Evolutionary conservation across 2,329 filamentous ascomycete species (phyloP).

Genomic region (Trichothecium roseum): DNA sequence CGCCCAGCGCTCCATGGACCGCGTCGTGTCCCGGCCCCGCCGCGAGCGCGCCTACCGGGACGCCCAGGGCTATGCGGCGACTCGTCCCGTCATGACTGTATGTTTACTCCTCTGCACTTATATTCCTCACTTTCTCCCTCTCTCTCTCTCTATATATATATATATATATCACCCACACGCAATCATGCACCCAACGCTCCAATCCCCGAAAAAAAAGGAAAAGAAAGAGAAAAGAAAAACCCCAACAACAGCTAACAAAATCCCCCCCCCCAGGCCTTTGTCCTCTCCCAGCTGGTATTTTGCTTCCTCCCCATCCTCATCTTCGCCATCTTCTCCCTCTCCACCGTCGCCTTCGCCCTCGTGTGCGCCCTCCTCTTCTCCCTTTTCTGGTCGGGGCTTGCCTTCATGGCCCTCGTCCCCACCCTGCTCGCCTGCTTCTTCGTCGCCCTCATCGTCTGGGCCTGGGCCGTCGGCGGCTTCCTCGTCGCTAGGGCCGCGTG

Average conservation of each 20-base stretch:
- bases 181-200: background rate
- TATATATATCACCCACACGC: background rate
- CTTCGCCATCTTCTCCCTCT: constrained; percentile 56
- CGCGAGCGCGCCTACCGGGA: constrained; percentile 46
- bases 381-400: constrained; percentile 57
- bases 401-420: constrained; percentile 57
- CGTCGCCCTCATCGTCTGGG: constrained; percentile 54
- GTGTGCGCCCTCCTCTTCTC: constrained; percentile 53
- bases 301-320: constrained; percentile 57
- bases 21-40: constrained; percentile 47
- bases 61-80: constrained; percentile 43
- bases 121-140: background rate
- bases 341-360: constrained; percentile 51
- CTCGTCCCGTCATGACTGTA: constrained; percentile 62
- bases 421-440: constrained; percentile 55
- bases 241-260: too few species aligned
- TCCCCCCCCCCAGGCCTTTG: constrained; percentile 65
- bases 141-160: background rate
- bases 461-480: constrained; percentile 55
- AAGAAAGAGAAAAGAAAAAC: too few species aligned
- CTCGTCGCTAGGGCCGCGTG: constrained; percentile 36
- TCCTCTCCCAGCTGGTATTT: constrained; percentile 53
- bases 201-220: too few species aligned
- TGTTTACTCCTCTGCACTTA: background rate
- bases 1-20: constrained; percentile 34